phyloP scores from a whole-genome alignment of 495 filamentous ascomycete species.

The Rostrohypoxylon terebratum region DNA sequence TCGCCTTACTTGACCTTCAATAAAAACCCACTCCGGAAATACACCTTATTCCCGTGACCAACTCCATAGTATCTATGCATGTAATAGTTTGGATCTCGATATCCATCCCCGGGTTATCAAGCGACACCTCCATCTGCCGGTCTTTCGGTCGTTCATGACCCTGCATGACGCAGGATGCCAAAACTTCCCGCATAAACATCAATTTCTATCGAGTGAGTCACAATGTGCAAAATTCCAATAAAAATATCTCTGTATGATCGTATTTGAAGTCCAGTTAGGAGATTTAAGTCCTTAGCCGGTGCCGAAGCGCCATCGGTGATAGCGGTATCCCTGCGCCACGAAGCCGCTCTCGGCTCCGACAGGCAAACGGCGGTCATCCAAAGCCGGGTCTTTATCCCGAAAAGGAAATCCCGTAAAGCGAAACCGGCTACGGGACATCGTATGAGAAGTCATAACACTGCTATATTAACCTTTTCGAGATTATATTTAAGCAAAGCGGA shows the following conservation, averaged over 20 bases:
- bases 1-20: not conserved
- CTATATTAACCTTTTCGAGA: not conserved
- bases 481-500: constrained; percentile 9
- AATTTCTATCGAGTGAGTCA: not conserved
- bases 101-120: not conserved
- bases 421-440: constrained; percentile 31
- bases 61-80: not conserved
- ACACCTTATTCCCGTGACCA: not conserved
- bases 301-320: not conserved
- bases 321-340: not conserved
- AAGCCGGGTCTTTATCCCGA: constrained; percentile 11
- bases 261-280: not conserved
- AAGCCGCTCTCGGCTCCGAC: constrained; percentile 40
- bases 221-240: not conserved
- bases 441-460: constrained; percentile 2
- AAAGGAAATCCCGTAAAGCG: constrained; percentile 26
- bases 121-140: not conserved
- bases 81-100: not conserved
- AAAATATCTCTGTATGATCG: not conserved
- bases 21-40: not conserved
- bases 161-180: not conserved
- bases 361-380: not conserved
- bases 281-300: not conserved
- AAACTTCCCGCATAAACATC: not conserved
- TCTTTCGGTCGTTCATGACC: not conserved